These are phyloP conservation scores for Dinochytrium kinnereticum DNA, from an alignment of 371 early-diverging fungal genomes.

Conservation along the genomic window DNA sequence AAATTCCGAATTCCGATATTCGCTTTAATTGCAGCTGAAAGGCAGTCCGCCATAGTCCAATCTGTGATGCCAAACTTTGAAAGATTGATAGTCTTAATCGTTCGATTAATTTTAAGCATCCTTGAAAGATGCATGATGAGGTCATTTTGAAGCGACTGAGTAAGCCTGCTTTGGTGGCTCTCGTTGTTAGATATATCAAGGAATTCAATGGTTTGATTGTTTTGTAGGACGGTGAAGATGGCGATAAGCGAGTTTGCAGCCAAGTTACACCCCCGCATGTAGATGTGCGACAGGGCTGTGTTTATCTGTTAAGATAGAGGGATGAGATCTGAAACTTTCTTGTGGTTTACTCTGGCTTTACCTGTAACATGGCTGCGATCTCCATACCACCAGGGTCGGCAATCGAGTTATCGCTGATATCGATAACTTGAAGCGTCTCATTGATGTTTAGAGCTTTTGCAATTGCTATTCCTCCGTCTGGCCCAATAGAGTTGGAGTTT, in stretches of 20 bases:
- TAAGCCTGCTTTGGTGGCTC: slow-evolving; percentile 24
- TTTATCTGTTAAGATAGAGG: too few species aligned
- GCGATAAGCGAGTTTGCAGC: slow-evolving; percentile 47
- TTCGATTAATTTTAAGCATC: slow-evolving; percentile 44
- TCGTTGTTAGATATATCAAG: slow-evolving; percentile 52
- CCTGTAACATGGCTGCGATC: slow-evolving; percentile 53
- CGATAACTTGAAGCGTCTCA: slow-evolving; percentile 37
- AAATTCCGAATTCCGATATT: slow-evolving; percentile 36
- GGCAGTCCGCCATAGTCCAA: slow-evolving; percentile 41
- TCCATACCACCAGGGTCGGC: slow-evolving; percentile 53
- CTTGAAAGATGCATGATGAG: slow-evolving; percentile 45
- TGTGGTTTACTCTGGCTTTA: slow-evolving; percentile 3
- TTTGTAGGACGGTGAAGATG: slow-evolving; percentile 49
- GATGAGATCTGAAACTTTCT: neutral
- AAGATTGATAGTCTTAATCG: slow-evolving; percentile 32
- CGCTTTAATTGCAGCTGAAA: slow-evolving; percentile 36
- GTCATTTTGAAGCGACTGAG: slow-evolving; percentile 48
- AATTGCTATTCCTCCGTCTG: slow-evolving; percentile 40
- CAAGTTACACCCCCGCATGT: slow-evolving; percentile 34
- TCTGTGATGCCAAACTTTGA: slow-evolving; percentile 54
- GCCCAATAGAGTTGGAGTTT: slow-evolving; percentile 46
- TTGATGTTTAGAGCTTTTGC: slow-evolving; percentile 48
- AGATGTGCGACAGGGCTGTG: slow-evolving; percentile 37
- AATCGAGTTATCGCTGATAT: slow-evolving; percentile 45
- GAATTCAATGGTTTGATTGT: slow-evolving; percentile 38